Evolutionary conservation across 495 filamentous ascomycete species (phyloP), one percentile per base, ranked within the genome.

Genomic region (Arthonia radiata): DNA sequence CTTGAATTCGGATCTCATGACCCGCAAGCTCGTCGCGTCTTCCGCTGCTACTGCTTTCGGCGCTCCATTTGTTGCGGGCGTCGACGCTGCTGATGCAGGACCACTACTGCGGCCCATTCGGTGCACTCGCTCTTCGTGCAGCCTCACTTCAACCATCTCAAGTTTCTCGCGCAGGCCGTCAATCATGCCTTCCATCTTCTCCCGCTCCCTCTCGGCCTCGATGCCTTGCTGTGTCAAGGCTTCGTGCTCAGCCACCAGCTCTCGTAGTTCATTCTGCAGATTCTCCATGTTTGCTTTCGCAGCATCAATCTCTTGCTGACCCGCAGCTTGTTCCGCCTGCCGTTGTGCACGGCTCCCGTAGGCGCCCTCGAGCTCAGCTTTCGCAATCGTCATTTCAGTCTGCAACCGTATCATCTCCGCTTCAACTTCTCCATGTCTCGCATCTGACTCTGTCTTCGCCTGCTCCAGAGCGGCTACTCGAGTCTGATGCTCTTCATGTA

Each of bases 351-450:
- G 45, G n/a, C 36, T 40, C 18, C 49, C 86, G 41, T 92, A 90
- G 12, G 86, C 83, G 28, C 78, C 77, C 40, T 97, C 86, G 18
- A 94, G 71, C 52, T 97, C 86, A 4, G 86, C 86, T 45, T 75
- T 78, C 30, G 75, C 75, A 49, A 97, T 66, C 25, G 82, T 82
- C 31, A 90, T 54, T 41, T 94, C 86, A 19, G 82, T 94, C 31
- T 80, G 79, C 25, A 89, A 55, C 30, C 78, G 67, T 25, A 81
- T 74, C 31, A 92, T 58, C 46, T 86, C 77, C 36, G 65, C 60
- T 41, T 89, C 81, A 27, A 89, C 56, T 16, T 62, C 54, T 66
- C 69, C 23, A 32, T 17, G 6, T 15, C 18, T 10, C 17, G 17
- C n/a, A 27, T 17, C 4, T 40, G 32, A 23, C 30, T 15, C 24